Evolutionary conservation across 2,329 filamentous ascomycete species (phyloP).

Genomic region (Stemphylium lycopersici): DNA sequence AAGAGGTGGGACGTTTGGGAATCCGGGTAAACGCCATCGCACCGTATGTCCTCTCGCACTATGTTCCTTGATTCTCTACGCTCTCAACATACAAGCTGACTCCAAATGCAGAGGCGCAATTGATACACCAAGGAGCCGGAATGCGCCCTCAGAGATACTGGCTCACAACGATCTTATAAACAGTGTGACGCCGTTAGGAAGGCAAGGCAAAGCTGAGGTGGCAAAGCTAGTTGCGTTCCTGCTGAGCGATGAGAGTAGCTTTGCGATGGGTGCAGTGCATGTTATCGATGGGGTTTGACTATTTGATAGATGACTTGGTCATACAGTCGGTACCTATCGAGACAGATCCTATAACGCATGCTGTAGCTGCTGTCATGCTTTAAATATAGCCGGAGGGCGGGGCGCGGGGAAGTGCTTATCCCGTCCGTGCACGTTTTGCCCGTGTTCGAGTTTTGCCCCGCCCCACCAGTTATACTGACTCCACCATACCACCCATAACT

Average conservation of each 20-base stretch:
- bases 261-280: slow-evolving; percentile 52
- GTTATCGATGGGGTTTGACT: slow-evolving; percentile 45
- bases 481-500: too few relatives aligned
- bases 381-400: not conserved
- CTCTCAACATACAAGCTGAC: not conserved
- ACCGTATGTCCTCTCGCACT: not conserved
- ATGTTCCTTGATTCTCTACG: not conserved
- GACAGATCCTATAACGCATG: not conserved
- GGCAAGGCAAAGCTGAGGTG: slow-evolving; percentile 22
- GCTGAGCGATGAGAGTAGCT: slow-evolving; percentile 53
- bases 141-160: too few relatives aligned
- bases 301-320: not conserved
- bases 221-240: slow-evolving; percentile 54
- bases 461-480: too few relatives aligned
- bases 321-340: too few relatives aligned
- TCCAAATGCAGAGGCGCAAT: not conserved
- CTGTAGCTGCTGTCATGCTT: not conserved
- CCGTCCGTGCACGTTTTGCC: too few relatives aligned
- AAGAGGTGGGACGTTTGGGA: slow-evolving; percentile 42
- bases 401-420: slow-evolving; percentile 1
- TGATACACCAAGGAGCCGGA: not conserved
- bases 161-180: too few relatives aligned
- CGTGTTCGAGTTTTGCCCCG: too few relatives aligned
- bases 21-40: slow-evolving; percentile 29
- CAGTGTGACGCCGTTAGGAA: not conserved